Evolutionary conservation across 2,329 filamentous ascomycete species (phyloP), one percentile per base, ranked within the genome.

Genomic region (Fusarium equiseti): DNA sequence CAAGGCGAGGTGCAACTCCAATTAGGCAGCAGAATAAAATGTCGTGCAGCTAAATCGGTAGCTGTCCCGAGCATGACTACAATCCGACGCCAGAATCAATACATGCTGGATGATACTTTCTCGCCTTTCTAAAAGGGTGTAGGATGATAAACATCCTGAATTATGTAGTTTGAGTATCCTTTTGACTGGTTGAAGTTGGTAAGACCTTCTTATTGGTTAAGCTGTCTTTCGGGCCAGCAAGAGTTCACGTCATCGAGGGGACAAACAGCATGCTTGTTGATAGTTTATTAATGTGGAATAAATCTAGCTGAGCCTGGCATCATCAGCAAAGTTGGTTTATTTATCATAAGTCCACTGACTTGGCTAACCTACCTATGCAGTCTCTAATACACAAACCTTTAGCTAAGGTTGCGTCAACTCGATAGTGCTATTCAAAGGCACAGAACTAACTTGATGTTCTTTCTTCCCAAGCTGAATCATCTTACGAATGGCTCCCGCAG

Each of bases 81-180:
- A 12, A 11, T n/a, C 3, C 18, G 18, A 1, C 35, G 16, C 5
- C 3, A 38, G 3, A n/a, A 38, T 11, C 6, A 6, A 1, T 38
- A 2, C 9, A 38, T 11, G 9, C 35, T 38, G 0, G 1, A 4
- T 38, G 9, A 6, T 2, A 0, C 18, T 10, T 11, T 10, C 11
- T 0, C 32, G 6, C 32, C 10, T 38, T 10, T 3, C 5, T 1
- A 5, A 12, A 29, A 29, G 27, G 5, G 27, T 5, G 0, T 4
- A 6, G 16, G 5, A 6, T 4, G 5, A 18, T 38, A 18, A 3
- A n/a, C 5, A n/a, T 11, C 16, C 3, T 38, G 9, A 3, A 11
- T n/a, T n/a, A 38, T 38, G 35, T 9, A 38, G 35, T 9, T 38
- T 7, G 35, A 38, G 9, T n/a, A n/a, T 38, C 18, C 3, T 38